phyloP scores from a whole-genome alignment of 1,139 yeast species.

The Scheffersomyces segobiensis region DNA sequence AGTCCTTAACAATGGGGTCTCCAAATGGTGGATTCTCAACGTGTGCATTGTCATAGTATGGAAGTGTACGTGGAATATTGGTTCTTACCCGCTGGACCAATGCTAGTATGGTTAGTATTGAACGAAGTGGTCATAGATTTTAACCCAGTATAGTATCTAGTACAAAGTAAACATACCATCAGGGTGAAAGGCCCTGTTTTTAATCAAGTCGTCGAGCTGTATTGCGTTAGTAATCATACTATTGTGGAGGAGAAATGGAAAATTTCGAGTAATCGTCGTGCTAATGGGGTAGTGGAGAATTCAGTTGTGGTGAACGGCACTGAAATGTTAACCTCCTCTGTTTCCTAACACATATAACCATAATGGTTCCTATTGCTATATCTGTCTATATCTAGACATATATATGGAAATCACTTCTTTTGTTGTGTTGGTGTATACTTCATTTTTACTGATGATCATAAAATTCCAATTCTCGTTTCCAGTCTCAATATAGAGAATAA shows the following conservation, averaged over 20 bases:
- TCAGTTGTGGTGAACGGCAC: no score
- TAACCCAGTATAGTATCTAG: conserved; percentile 1
- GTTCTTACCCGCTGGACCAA: conserved; percentile 12
- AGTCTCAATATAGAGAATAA: background rate
- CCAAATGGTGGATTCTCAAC: conserved; percentile 8
- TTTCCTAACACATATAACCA: no score
- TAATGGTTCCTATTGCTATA: no score
- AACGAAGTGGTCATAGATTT: background rate
- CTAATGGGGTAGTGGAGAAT: background rate
- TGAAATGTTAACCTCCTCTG: no score
- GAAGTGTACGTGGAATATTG: conserved; percentile 13
- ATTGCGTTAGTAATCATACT: background rate
- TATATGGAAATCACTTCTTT: no score
- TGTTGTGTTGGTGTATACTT: background rate
- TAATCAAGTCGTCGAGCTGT: background rate
- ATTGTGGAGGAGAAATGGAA: background rate
- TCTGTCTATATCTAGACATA: no score
- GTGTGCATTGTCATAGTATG: conserved; percentile 4
- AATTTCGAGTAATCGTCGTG: background rate
- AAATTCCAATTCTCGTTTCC: background rate
- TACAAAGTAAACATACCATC: background rate
- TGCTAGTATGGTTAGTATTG: conserved; percentile 12
- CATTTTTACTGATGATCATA: no score
- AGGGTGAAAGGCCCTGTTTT: background rate
- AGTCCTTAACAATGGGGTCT: conserved; percentile 32